These are phyloP conservation scores for Malbranchea zuffiana DNA, from an alignment of 2,329 filamentous ascomycete species.

Conservation along the genomic window DNA sequence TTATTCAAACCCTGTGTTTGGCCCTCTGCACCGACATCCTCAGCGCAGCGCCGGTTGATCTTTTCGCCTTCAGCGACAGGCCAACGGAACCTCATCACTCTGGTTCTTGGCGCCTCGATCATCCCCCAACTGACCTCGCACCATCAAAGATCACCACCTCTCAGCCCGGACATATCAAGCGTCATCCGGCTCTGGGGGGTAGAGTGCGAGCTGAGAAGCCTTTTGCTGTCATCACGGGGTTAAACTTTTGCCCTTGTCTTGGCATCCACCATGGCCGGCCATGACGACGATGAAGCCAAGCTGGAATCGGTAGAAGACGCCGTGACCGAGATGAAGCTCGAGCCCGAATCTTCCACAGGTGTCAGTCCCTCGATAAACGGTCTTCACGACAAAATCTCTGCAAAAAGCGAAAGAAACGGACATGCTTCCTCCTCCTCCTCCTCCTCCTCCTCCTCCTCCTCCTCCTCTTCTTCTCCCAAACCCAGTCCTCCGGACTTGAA, in stretches of 20 bases:
- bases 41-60: too few species aligned
- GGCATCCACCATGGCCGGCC: constrained; percentile 30
- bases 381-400: constrained; percentile 14
- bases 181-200: background rate
- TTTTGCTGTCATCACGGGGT: background rate
- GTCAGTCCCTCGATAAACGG: constrained; percentile 19
- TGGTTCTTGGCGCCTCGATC: background rate
- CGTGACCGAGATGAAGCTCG: constrained; percentile 29
- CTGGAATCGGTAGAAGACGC: constrained; percentile 26
- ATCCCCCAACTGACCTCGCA: background rate
- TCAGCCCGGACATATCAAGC: background rate
- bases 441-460: background rate
- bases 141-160: background rate
- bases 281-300: constrained; percentile 32
- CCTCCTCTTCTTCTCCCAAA: constrained; percentile 14
- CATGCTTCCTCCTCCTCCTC: constrained; percentile 4
- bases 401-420: constrained; percentile 15
- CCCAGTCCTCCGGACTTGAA: constrained; percentile 14
- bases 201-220: background rate
- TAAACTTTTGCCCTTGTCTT: constrained; percentile 18
- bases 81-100: background rate
- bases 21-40: too few species aligned
- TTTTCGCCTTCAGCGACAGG: too few species aligned
- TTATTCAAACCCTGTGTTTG: too few species aligned
- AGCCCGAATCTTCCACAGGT: constrained; percentile 20